These are phyloP conservation scores for Ophiostoma angusticollis DNA, from an alignment of 2,329 filamentous ascomycete genomes.

Conservation along the genomic window DNA sequence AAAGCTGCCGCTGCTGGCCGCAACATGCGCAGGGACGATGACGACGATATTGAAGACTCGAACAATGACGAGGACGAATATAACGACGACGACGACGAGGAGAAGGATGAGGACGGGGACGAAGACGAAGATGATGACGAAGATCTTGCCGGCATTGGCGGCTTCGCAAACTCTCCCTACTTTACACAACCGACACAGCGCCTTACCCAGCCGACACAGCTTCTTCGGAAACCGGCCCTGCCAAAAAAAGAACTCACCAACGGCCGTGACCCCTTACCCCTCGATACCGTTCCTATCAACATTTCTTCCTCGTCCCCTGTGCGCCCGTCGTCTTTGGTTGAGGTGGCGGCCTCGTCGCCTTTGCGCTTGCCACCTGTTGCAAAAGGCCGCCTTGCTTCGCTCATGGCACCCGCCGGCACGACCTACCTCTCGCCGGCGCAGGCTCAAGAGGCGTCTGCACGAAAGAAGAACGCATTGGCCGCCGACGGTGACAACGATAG, in stretches of 20 bases:
- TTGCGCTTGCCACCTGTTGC: slow-evolving; percentile 39
- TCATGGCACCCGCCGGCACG: slow-evolving; percentile 68
- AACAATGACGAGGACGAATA: slow-evolving; percentile 3
- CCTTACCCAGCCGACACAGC: slow-evolving; percentile 35
- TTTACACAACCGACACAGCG: slow-evolving; percentile 34
- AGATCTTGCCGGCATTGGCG: slow-evolving; percentile 27
- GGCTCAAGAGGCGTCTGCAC: background rate
- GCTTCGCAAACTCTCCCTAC: slow-evolving; percentile 29
- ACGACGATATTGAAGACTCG: slow-evolving; percentile 28
- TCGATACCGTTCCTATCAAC: slow-evolving; percentile 4
- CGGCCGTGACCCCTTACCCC: slow-evolving; percentile 20
- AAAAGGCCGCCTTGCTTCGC: slow-evolving; percentile 36
- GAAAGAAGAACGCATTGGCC: background rate
- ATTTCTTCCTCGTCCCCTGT: slow-evolving; percentile 27
- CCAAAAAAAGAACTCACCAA: slow-evolving; percentile 23
- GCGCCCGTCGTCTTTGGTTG: slow-evolving; percentile 38
- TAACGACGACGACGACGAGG: slow-evolving; percentile 17
- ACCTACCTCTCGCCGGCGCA: slow-evolving; percentile 43
- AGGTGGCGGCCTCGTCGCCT: slow-evolving; percentile 85
- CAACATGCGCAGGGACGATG: slow-evolving; percentile 27
- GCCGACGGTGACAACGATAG: slow-evolving; percentile 2
- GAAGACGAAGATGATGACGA: slow-evolving; percentile 37
- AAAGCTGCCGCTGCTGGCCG: background rate
- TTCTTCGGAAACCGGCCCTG: too few relatives aligned
- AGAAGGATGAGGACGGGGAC: slow-evolving; percentile 21